Evolutionary conservation across 2,329 filamentous ascomycete genomes (phyloP).

Genomic region (Alternaria atra): DNA sequence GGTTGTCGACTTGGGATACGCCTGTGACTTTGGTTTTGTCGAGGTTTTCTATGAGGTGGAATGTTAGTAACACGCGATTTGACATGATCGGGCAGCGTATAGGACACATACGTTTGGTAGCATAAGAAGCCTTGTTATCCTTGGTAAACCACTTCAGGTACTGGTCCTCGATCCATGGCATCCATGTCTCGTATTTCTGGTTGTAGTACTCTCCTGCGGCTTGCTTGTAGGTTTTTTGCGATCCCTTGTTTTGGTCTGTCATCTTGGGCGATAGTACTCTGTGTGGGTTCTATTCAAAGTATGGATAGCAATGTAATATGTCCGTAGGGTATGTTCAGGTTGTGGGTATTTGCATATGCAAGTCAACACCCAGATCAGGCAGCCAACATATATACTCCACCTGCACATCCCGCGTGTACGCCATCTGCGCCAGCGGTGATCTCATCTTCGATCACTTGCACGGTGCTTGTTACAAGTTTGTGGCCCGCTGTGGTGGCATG

Average conservation of each 20-base stretch:
- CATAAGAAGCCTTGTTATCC: slow-evolving; percentile 79
- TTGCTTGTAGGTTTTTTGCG: slow-evolving; percentile 43
- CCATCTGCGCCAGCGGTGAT: slow-evolving; percentile 26
- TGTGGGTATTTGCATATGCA: neutral
- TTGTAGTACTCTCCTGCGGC: slow-evolving; percentile 66
- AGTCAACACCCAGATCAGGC: neutral
- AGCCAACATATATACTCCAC: slow-evolving; percentile 13
- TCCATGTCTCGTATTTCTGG: slow-evolving; percentile 76
- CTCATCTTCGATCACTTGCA: slow-evolving; percentile 22
- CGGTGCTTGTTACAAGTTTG: slow-evolving; percentile 19
- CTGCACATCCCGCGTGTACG: slow-evolving; percentile 7
- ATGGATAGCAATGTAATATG: neutral
- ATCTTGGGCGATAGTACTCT: neutral
- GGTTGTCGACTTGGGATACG: slow-evolving; percentile 70
- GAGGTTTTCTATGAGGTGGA: slow-evolving; percentile 64
- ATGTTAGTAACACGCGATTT: neutral
- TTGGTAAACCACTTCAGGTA: slow-evolving; percentile 78
- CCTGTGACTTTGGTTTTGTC: slow-evolving; percentile 75
- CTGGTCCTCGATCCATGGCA: slow-evolving; percentile 78
- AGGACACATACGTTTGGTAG: slow-evolving; percentile 67
- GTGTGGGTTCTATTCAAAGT: neutral
- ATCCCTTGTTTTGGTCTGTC: slow-evolving; percentile 6
- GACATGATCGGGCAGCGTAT: neutral
- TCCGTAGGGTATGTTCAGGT: neutral
- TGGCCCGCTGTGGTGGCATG: slow-evolving; percentile 15